phyloP scores from a whole-genome alignment of 2,329 filamentous ascomycete genomes.

The Pyrenochaeta sp. region DNA sequence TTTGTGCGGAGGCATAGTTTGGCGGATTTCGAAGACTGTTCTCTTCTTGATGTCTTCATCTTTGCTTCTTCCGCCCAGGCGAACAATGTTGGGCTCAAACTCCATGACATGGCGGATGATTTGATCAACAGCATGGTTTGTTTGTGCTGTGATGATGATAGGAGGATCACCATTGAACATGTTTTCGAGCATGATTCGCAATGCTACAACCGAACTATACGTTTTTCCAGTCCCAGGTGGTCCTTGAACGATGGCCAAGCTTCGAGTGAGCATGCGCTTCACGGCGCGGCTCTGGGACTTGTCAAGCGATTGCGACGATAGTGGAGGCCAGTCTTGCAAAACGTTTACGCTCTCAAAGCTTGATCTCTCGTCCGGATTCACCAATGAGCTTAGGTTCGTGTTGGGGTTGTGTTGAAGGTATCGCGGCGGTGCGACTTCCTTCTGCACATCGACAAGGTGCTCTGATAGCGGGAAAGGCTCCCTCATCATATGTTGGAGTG shows the following conservation, averaged over 20 bases:
- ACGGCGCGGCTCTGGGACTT: slow-evolving; percentile 74
- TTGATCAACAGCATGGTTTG: slow-evolving; percentile 90
- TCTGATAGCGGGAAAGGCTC: slow-evolving; percentile 70
- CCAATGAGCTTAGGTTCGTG: slow-evolving; percentile 59
- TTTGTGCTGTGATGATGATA: slow-evolving; percentile 82
- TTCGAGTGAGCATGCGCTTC: slow-evolving; percentile 72
- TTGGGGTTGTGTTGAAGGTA: slow-evolving; percentile 61
- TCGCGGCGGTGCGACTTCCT: slow-evolving; percentile 57
- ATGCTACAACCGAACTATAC: slow-evolving; percentile 75
- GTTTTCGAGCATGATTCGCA: slow-evolving; percentile 71
- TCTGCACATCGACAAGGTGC: slow-evolving; percentile 63
- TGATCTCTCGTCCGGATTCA: slow-evolving; percentile 47
- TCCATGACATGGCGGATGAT: slow-evolving; percentile 69
- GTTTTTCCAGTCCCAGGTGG: slow-evolving; percentile 85
- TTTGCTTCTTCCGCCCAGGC: slow-evolving; percentile 73
- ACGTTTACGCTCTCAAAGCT: slow-evolving; percentile 60
- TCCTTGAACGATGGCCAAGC: slow-evolving; percentile 80
- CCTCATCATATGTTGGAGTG: slow-evolving; percentile 69
- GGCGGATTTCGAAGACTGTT: slow-evolving; percentile 70
- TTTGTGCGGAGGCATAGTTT: slow-evolving; percentile 24
- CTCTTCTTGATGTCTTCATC: slow-evolving; percentile 70
- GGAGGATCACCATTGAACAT: slow-evolving; percentile 65
- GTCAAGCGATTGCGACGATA: slow-evolving; percentile 64
- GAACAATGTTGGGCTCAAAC: slow-evolving; percentile 69
- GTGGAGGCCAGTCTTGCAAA: slow-evolving; percentile 62